Conservation (phyloP, 352 stramenopile genomes). For the Globisporangium ultimum region DNA sequence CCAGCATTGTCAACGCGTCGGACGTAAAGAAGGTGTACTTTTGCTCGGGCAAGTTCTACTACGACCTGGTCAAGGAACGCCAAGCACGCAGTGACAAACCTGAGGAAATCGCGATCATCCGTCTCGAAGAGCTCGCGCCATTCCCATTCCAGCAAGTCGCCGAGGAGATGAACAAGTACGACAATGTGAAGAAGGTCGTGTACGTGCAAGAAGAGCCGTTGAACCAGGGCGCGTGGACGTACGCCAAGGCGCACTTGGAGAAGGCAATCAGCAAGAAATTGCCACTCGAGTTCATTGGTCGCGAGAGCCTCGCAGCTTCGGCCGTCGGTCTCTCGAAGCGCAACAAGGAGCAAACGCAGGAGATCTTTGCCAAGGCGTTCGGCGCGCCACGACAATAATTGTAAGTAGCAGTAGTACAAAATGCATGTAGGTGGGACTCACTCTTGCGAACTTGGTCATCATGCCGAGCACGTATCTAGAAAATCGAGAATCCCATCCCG, state of each 20-base stretch:
- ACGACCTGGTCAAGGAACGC: slow-evolving; percentile 74
- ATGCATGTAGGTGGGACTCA: too few relatives aligned
- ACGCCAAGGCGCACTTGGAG: slow-evolving; percentile 65
- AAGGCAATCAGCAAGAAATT: slow-evolving; percentile 63
- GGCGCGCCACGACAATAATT: slow-evolving; percentile 16
- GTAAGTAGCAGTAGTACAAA: slow-evolving; percentile 9
- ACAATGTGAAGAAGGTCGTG: slow-evolving; percentile 62
- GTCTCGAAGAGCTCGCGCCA: slow-evolving; percentile 81
- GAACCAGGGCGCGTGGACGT: slow-evolving; percentile 80
- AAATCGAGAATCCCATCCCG: slow-evolving; percentile 11
- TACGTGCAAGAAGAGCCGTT: slow-evolving; percentile 83
- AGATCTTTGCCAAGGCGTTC: slow-evolving; percentile 67
- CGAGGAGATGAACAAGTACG: slow-evolving; percentile 47
- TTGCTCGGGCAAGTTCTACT: slow-evolving; percentile 86
- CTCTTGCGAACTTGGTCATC: neutral
- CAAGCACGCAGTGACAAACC: slow-evolving; percentile 36
- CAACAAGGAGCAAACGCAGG: slow-evolving; percentile 57
- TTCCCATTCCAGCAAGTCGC: slow-evolving; percentile 77
- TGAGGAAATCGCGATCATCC: slow-evolving; percentile 61
- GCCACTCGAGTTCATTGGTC: slow-evolving; percentile 67
- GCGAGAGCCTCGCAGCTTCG: slow-evolving; percentile 63
- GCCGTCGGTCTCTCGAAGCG: slow-evolving; percentile 73
- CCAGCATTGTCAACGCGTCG: slow-evolving; percentile 34
- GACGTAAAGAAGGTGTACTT: slow-evolving; percentile 74
- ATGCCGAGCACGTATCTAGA: slow-evolving; percentile 9